A percentile compares a stretch with the other conserved stretches of the same genome.
These are phyloP conservation scores for Ascochyta rabiei DNA, from an alignment of 2,329 filamentous ascomycete species.

Conservation along the genomic window DNA sequence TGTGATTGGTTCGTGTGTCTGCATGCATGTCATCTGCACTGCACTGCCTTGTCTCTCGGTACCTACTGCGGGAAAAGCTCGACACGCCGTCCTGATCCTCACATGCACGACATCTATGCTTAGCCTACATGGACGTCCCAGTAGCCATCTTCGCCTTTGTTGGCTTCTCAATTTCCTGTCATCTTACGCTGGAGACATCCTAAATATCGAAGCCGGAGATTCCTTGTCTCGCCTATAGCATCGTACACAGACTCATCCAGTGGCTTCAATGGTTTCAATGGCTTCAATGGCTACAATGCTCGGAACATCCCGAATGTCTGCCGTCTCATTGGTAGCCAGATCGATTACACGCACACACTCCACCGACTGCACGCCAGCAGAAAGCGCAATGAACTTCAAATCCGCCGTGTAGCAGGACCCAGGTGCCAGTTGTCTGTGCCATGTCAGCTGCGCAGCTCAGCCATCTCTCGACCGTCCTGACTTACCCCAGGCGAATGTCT, in stretches of 20 bases:
- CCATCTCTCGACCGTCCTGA: constrained; percentile 8
- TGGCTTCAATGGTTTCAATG: constrained; percentile 55
- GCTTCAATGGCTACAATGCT: constrained; percentile 60
- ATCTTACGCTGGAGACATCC: too few species aligned
- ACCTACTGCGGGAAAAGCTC: too few species aligned
- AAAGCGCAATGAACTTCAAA: constrained; percentile 72
- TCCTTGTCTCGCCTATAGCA: too few species aligned
- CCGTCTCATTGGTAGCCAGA: constrained; percentile 74
- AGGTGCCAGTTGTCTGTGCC: constrained; percentile 67
- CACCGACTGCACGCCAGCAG: constrained; percentile 69
- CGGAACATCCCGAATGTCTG: constrained; percentile 77
- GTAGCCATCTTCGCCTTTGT: not conserved
- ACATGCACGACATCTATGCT: not conserved
- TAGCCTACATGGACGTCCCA: too few species aligned
- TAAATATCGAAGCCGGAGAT: too few species aligned
- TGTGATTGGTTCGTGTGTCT: constrained; percentile 2
- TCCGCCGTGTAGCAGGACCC: constrained; percentile 76
- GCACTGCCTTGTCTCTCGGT: not conserved
- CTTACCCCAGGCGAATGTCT: constrained; percentile 73
- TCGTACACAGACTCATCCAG: too few species aligned
- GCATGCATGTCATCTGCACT: constrained; percentile 7
- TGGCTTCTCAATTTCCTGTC: not conserved
- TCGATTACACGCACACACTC: constrained; percentile 78
- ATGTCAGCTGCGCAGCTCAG: constrained; percentile 16
- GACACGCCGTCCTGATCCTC: too few species aligned